Percentiles rank a stretch among this genome's conserved stretches.
Conservation (phyloP, 139 green algal genomes). For the Chlorella sp. region DNA sequence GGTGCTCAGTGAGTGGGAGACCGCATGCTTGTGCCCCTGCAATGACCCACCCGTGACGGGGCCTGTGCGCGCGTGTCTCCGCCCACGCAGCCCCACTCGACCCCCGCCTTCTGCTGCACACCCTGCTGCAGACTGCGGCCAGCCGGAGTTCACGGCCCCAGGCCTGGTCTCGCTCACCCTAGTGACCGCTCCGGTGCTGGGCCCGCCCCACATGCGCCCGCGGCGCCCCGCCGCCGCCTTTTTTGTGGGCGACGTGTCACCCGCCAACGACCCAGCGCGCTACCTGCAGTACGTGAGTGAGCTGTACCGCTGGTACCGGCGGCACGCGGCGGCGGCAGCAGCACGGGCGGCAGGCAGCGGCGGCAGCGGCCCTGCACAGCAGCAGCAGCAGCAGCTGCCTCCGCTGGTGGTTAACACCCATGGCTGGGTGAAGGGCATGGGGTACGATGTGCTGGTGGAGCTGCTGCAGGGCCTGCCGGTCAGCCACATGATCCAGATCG, state of each 20-base stretch:
- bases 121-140: constrained; percentile 72
- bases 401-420: constrained; percentile 88
- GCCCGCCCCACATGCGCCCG: constrained; percentile 71
- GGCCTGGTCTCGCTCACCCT: constrained; percentile 77
- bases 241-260: constrained; percentile 77
- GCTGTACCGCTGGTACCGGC: constrained; percentile 63
- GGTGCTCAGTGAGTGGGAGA: no score
- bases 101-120: neutral
- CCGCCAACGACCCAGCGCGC: constrained; percentile 65
- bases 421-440: constrained; percentile 85
- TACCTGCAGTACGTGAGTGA: constrained; percentile 63
- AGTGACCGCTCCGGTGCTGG: constrained; percentile 62
- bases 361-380: neutral
- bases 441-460: constrained; percentile 73
- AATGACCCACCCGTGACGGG: no score
- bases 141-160: constrained; percentile 86
- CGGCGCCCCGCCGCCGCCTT: constrained; percentile 31
- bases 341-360: neutral
- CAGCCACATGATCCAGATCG: constrained; percentile 65
- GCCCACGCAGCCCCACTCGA: neutral
- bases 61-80: no score
- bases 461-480: constrained; percentile 54
- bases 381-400: constrained; percentile 11
- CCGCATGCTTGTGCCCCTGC: no score
- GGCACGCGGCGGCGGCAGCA: neutral